These are phyloP conservation scores for Oryza meyeriana DNA, from an alignment of 176 grass and related monocot species.

Conservation along the genomic window DNA sequence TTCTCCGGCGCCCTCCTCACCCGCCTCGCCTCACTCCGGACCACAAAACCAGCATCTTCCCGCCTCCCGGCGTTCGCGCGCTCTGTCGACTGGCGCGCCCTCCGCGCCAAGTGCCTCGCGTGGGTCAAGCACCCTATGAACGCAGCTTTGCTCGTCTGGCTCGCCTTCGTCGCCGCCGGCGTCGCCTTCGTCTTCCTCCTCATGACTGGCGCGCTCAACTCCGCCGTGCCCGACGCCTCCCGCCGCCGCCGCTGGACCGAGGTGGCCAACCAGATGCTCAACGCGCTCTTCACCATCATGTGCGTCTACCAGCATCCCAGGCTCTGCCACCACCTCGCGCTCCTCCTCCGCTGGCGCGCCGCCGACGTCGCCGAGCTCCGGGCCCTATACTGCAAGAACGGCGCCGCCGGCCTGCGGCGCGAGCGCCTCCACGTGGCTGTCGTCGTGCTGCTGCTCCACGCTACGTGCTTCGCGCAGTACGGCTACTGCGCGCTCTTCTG, in stretches of 20 bases:
- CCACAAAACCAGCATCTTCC: neutral
- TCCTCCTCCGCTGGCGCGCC: conserved; percentile 44
- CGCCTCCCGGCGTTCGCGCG: conserved; percentile 34
- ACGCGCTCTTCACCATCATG: conserved; percentile 84
- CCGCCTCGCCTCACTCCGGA: conserved; percentile 5
- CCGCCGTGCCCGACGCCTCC: conserved; percentile 39
- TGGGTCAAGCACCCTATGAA: conserved; percentile 53
- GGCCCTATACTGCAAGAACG: conserved; percentile 57
- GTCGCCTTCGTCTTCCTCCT: conserved; percentile 57
- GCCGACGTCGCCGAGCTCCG: conserved; percentile 37
- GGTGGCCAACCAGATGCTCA: conserved; percentile 63
- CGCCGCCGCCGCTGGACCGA: conserved; percentile 54
- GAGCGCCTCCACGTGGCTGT: conserved; percentile 51
- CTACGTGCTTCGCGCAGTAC: conserved; percentile 67
- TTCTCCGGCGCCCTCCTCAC: conserved; percentile 19
- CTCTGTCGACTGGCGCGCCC: conserved; percentile 41
- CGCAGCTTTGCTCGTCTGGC: conserved; percentile 56
- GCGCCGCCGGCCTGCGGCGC: neutral
- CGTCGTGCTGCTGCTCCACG: conserved; percentile 50
- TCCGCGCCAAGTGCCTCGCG: conserved; percentile 27
- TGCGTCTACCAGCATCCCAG: conserved; percentile 77
- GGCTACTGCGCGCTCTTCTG: conserved; percentile 64
- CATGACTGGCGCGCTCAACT: conserved; percentile 68
- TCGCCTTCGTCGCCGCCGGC: conserved; percentile 45
- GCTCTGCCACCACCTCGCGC: conserved; percentile 58